These are phyloP conservation scores for Dentipellis fragilis DNA, from an alignment of 768 basidiomycete genomes.

Conservation along the genomic window DNA sequence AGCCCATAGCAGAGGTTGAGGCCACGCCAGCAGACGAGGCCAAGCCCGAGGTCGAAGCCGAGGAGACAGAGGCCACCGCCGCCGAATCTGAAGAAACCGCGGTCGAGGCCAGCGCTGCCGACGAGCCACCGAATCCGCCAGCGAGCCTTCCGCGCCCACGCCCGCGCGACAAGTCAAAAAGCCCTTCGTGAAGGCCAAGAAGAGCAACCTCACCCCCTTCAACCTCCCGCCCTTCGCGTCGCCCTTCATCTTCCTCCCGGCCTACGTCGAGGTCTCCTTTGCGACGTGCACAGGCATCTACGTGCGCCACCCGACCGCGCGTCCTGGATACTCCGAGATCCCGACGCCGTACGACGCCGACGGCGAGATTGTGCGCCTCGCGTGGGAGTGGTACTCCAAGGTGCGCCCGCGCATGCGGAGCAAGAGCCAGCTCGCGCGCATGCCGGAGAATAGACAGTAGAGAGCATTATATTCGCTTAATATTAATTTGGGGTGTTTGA, in stretches of 20 bases:
- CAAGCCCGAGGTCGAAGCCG: constrained; percentile 5
- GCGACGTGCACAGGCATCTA: constrained; percentile 85
- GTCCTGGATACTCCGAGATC: constrained; percentile 93
- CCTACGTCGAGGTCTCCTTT: constrained; percentile 82
- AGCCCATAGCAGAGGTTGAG: constrained; percentile 12
- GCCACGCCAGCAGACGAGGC: constrained; percentile 4
- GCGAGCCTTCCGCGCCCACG: not conserved
- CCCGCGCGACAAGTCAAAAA: not conserved
- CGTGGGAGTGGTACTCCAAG: constrained; percentile 93
- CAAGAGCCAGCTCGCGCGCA: constrained; percentile 13
- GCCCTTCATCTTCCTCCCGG: constrained; percentile 89
- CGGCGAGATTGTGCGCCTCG: constrained; percentile 81
- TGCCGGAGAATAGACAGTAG: constrained; percentile 13
- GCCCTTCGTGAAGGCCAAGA: constrained; percentile 3
- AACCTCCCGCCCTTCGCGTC: constrained; percentile 78
- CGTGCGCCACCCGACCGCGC: constrained; percentile 91
- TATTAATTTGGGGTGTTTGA: not conserved
- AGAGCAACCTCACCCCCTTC: constrained; percentile 53
- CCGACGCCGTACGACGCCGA: constrained; percentile 95
- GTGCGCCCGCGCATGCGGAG: constrained; percentile 46
- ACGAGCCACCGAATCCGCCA: constrained; percentile 12
- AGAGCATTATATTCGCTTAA: not conserved
- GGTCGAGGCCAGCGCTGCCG: constrained; percentile 2
- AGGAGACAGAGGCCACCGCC: constrained; percentile 6
- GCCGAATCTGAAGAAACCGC: constrained; percentile 5